phyloP scores from a whole-genome alignment of 192 early-diverging fungal species.

The Linnemannia hyalina region DNA sequence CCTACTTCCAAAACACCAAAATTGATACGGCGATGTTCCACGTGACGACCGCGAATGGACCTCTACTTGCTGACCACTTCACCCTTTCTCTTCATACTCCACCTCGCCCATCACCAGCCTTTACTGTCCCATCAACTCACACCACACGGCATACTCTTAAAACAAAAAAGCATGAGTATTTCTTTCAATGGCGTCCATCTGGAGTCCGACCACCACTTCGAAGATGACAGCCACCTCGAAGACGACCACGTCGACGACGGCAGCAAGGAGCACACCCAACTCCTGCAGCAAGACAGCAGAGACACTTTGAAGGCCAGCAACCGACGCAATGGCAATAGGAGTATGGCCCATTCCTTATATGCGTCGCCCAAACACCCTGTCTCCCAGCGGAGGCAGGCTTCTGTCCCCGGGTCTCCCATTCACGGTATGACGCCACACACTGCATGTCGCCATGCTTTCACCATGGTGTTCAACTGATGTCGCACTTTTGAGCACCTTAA shows the following conservation, averaged over 20 bases:
- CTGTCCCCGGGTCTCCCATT: slow-evolving; percentile 25
- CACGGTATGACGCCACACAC: not conserved
- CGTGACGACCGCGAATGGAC: no score
- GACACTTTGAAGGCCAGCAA: not conserved
- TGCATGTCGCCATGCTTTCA: not conserved
- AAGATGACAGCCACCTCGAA: not conserved
- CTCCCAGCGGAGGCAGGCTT: slow-evolving; percentile 24
- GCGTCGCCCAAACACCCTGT: slow-evolving; percentile 22
- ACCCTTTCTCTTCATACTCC: no score
- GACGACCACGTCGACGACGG: slow-evolving; percentile 39
- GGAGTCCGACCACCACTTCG: not conserved
- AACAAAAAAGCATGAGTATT: slow-evolving; percentile 14
- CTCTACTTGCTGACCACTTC: no score
- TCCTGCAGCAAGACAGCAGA: slow-evolving; percentile 2
- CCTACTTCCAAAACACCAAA: no score
- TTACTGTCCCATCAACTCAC: not conserved
- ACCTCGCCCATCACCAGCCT: not conserved
- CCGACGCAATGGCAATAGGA: slow-evolving; percentile 21
- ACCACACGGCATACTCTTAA: not conserved
- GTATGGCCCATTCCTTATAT: slow-evolving; percentile 41
- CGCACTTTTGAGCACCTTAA: not conserved
- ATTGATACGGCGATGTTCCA: no score
- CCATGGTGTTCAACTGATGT: not conserved
- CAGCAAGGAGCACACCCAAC: slow-evolving; percentile 25
- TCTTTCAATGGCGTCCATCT: not conserved